Evolutionary conservation across 495 filamentous ascomycete species (phyloP), one percentile per base, ranked within the genome.

Genomic region (Xylaria sp.): DNA sequence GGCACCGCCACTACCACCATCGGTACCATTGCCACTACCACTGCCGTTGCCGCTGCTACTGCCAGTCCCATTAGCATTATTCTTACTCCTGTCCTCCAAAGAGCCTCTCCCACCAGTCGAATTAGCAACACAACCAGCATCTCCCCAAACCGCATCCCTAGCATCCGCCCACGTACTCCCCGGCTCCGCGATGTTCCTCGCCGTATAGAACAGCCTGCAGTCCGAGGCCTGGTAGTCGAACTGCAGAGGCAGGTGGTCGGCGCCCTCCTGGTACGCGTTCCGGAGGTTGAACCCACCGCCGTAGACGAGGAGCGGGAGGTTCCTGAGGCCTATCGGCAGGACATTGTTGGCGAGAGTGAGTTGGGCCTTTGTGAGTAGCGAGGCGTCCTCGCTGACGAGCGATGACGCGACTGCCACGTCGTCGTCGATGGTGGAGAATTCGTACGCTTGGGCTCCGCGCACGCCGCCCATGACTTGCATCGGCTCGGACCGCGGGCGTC

Each of bases 81-180:
- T 55, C 21, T 67, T 53, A 6, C n/a, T 67, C 29, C 64, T 48
- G n/a, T 67, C 0, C 48, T 37, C 64, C 4, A 67, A 15, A 12
- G 64, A 67, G 8, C 64, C 46, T 29, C 33, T 67, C 0, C 48
- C 64, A 12, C 64, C 64, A 3, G 64, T 55, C 4, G 64, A 67
- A 40, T 67, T 67, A 19, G 31, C 19, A 5, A 86, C 74, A 93
- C 93, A 2, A 89, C 92, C 1, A 92, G 21, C 92, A 78, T 97
- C 94, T 53, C 93, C 90, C 95, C 95, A 97, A 69, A 93, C 93
- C 7, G 93, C 92, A 5, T 85, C 85, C 52, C 74, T 77, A 2
- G 81, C 83, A 66, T 81, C 78, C 44, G 80, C 75, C 87, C 86
- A 89, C 14, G 83, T 80, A 12, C 72, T 77, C 26, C 72, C 77